Base-by-base conservation (phyloP, 2,329 filamentous ascomycete genomes). In the Fusarium citri region DNA sequence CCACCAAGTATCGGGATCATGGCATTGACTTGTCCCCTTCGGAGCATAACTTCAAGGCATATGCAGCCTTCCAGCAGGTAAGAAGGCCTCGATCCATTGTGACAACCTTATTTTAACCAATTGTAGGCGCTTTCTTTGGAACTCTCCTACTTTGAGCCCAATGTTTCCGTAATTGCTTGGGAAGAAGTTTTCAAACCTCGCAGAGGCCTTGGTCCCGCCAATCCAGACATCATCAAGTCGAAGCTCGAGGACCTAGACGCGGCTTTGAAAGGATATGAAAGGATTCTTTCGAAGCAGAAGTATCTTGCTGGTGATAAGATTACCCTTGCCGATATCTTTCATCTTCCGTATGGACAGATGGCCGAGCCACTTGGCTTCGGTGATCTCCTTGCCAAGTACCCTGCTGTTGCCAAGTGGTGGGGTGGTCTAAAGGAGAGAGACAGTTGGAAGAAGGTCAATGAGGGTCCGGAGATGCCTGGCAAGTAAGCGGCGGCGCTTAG, bases 401-500 rank as follows among this genome's bases (percentile, higher is more conserved):
- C 49, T 6, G 31, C 49, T 20, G 49, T 51, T 16, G 31, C 37
- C 22, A 51, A 51, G n/a, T 51, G 49, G 49, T 51, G 49, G 49
- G 20, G 40, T 26, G 49, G 49, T 11, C 14, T 51, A n/a, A 51
- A 51, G 23, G 49, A 51, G 11, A 51, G 49, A 7, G 23, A 51
- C 3, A 51, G 49, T 15, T 51, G 49, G 49, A 51, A 28, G 23
- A 51, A 51, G 8, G 9, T 41, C n/a, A 51, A 41, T 22, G 31
- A 28, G 25, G 26, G n/a, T 11, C 16, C 15, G 20, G 23, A 26
- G 18, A 26, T 14, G 11, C 43, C 23, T 12, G n/a, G 34, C 34
- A 37, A 22, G 22, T 18, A 43, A 43, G 34, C 18, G 34, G 18
- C 2, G 34, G n/a, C 34, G 18, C 18, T 37, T 37, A 7, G 2